Percentiles rank a stretch among this genome's conserved stretches.
Evolutionary conservation across 2,329 filamentous ascomycete genomes (phyloP).

Genomic region (Fonsecaea pedrosoi): DNA sequence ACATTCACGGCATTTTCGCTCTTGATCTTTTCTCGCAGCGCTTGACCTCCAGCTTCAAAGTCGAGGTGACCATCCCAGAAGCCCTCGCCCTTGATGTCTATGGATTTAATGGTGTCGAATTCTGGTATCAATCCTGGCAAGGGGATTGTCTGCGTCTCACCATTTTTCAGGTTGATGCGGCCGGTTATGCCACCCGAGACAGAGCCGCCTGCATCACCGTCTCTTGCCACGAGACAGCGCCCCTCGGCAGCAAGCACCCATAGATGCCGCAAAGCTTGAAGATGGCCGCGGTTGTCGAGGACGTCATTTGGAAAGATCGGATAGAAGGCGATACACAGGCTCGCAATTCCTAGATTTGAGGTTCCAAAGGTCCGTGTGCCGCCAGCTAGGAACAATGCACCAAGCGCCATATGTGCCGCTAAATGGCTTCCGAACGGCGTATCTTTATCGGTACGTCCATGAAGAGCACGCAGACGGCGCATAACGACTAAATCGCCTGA

Average conservation of each 20-base stretch:
- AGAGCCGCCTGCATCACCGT: conserved; percentile 81
- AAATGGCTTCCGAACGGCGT: conserved; percentile 93
- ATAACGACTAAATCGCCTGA: conserved; percentile 88
- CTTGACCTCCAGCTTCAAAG: conserved; percentile 58
- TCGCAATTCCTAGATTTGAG: conserved; percentile 82
- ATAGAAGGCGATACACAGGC: conserved; percentile 89
- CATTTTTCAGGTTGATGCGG: conserved; percentile 64
- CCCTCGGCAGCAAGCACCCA: conserved; percentile 94
- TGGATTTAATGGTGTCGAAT: conserved; percentile 47
- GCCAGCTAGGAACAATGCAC: conserved; percentile 87
- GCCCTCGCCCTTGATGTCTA: conserved; percentile 56
- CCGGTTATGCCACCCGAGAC: conserved; percentile 71
- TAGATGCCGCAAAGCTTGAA: conserved; percentile 95
- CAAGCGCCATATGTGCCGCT: conserved; percentile 89
- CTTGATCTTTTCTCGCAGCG: conserved; percentile 21
- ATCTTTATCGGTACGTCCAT: conserved; percentile 82
- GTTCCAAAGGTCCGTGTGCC: conserved; percentile 92
- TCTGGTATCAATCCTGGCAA: conserved; percentile 65
- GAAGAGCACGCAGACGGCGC: conserved; percentile 82
- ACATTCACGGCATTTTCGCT: conserved; percentile 66
- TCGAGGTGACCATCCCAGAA: conserved; percentile 86
- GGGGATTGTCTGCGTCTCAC: conserved; percentile 46
- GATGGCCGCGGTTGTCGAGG: conserved; percentile 90
- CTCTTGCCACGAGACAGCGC: conserved; percentile 84
- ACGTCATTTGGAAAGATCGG: conserved; percentile 88